Evolutionary conservation across 176 grass and related monocot genomes (phyloP), one percentile per base, ranked within the genome.

Genomic region (sorghum (Sorghum bicolor)): DNA sequence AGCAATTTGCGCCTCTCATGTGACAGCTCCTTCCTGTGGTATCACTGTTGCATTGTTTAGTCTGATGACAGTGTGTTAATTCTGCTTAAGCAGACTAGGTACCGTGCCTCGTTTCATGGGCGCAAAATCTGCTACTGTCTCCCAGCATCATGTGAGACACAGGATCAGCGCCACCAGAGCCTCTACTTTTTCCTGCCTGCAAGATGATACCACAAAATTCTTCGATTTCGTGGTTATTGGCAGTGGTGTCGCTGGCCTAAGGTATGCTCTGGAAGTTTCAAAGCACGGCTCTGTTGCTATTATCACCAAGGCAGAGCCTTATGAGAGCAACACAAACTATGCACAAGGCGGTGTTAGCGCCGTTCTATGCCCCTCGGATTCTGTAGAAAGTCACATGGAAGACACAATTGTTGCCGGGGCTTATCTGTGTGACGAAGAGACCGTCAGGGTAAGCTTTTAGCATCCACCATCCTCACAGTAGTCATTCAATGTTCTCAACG

Each of bases 281-380:
- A 87, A 94, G 79, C 58, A 98, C 22, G 93, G 96, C 45, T 90
- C 92, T 44, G 96, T 98, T 28, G 96, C 96, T 73, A 67, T 98
- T 77, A 92, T 98, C 71, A 98, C 96, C 15, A 98, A 98, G 82
- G 96, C 90, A 55, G 96, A 98, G 76, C 96, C 96, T 71, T 80
- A 95, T 20, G 96, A 98, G 85, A 98, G 96, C 86, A 98, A 98
- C 89, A 98, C 96, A 68, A 95, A 91, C 68, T 98, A 98, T 24
- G 96, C 96, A 65, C 96, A 98, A 93, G 96, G 96, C 11, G 93
- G 96, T 82, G 96, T 98, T 45, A 98, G 96, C 64, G 96, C 96
- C 15, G 96, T 98, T 80, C 85, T 98, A 43, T 98, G 96, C 89
- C 91, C 96, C 78, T 90, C 79, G 20, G 96, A 98, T 91, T 98